Evolutionary conservation across 2,329 filamentous ascomycete species (phyloP).

Genomic region (Dothistroma septosporum): DNA sequence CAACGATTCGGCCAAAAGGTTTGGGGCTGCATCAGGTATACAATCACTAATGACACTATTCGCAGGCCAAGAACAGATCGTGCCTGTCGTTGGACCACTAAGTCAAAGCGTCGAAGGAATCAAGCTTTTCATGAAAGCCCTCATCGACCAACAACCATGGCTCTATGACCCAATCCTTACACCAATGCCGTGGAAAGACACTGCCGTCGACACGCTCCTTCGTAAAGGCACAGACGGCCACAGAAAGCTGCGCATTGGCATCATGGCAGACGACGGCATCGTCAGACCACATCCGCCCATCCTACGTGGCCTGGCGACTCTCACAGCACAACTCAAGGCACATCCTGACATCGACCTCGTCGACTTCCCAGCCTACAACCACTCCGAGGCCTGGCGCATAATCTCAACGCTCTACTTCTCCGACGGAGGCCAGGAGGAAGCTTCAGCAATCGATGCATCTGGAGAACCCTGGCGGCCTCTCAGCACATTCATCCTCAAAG

Average conservation of each 20-base stretch:
- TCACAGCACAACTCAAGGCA: slow-evolving; percentile 43
- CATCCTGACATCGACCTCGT: slow-evolving; percentile 51
- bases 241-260: slow-evolving; percentile 52
- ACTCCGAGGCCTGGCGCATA: slow-evolving; percentile 49
- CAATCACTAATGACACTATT: neutral
- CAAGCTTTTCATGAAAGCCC: slow-evolving; percentile 50
- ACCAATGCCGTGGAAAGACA: slow-evolving; percentile 53
- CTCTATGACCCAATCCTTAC: slow-evolving; percentile 54
- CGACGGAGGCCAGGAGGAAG: slow-evolving; percentile 57
- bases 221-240: slow-evolving; percentile 20
- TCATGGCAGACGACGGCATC: slow-evolving; percentile 62
- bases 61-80: slow-evolving; percentile 43
- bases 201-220: slow-evolving; percentile 14
- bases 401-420: slow-evolving; percentile 52
- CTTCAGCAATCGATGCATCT: slow-evolving; percentile 47
- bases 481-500: slow-evolving; percentile 55
- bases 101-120: slow-evolving; percentile 52
- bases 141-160: slow-evolving; percentile 56
- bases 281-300: slow-evolving; percentile 65
- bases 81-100: slow-evolving; percentile 52
- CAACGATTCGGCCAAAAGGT: too few species aligned
- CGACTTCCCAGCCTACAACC: slow-evolving; percentile 49
- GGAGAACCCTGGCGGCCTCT: slow-evolving; percentile 58
- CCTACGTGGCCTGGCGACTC: slow-evolving; percentile 50
- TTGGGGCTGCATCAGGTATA: neutral